A percentile compares a stretch with the other conserved stretches of the same genome.
These are phyloP conservation scores for Aureobasidium sp. DNA, from an alignment of 2,329 filamentous ascomycete species.

Conservation along the genomic window DNA sequence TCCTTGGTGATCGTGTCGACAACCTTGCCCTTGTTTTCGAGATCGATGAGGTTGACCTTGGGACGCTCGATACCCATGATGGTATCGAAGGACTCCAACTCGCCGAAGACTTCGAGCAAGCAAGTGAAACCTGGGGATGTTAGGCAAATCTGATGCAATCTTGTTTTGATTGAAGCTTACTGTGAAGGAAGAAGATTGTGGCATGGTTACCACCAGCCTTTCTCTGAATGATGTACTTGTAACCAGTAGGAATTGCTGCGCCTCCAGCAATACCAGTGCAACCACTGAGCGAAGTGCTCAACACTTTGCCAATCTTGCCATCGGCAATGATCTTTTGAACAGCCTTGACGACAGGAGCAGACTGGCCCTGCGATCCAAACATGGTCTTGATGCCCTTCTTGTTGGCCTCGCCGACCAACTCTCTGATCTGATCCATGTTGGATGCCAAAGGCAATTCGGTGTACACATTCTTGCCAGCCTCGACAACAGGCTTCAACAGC, in stretches of 20 bases:
- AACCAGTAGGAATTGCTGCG: neutral
- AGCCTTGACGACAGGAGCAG: slow-evolving; percentile 32
- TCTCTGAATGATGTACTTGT: slow-evolving; percentile 33
- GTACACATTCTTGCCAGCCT: slow-evolving; percentile 40
- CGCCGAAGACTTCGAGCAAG: slow-evolving; percentile 3
- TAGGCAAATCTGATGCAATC: neutral
- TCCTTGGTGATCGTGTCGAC: neutral
- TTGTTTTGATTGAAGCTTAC: neutral
- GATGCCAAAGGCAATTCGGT: slow-evolving; percentile 43
- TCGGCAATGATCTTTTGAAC: slow-evolving; percentile 34
- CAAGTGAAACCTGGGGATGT: neutral
- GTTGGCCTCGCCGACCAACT: slow-evolving; percentile 34
- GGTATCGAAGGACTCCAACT: slow-evolving; percentile 28
- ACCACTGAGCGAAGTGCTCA: slow-evolving; percentile 28
- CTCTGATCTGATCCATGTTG: slow-evolving; percentile 33
- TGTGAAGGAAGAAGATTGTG: slow-evolving; percentile 25
- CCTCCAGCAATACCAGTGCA: slow-evolving; percentile 14
- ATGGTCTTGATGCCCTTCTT: slow-evolving; percentile 35
- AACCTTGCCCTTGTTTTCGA: neutral
- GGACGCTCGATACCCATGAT: slow-evolving; percentile 41
- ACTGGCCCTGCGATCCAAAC: slow-evolving; percentile 40
- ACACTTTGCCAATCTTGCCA: slow-evolving; percentile 37
- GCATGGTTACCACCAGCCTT: slow-evolving; percentile 36
- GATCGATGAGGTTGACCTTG: slow-evolving; percentile 26
- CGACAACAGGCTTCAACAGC: slow-evolving; percentile 34